Percentiles rank a stretch among this genome's conserved stretches.
These are phyloP conservation scores for Pseudogymnoascus sp. DNA, from an alignment of 2,329 filamentous ascomycete genomes.

Conservation along the genomic window DNA sequence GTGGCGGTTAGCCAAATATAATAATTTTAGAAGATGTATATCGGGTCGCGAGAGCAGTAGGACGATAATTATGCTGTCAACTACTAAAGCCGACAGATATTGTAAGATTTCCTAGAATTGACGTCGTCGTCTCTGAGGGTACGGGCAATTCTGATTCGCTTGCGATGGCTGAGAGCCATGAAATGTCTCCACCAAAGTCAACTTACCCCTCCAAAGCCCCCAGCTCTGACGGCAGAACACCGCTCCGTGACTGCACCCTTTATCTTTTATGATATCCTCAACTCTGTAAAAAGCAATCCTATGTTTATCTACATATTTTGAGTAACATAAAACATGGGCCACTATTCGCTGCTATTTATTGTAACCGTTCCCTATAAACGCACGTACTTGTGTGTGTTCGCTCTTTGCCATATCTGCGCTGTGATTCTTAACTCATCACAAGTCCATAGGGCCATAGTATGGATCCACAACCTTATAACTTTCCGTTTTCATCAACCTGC, in stretches of 20 bases:
- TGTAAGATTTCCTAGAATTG: background rate
- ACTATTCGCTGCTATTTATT: slow-evolving; percentile 2
- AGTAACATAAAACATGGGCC: slow-evolving; percentile 1
- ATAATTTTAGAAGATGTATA: background rate
- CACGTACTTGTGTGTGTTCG: background rate
- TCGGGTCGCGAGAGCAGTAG: background rate
- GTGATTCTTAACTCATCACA: slow-evolving; percentile 3
- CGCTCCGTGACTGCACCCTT: background rate
- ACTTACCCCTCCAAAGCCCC: slow-evolving; percentile 1
- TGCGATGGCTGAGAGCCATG: background rate
- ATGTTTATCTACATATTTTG: slow-evolving; percentile 1
- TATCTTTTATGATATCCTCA: slow-evolving; percentile 3
- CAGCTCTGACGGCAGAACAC: background rate
- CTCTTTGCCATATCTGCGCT: background rate
- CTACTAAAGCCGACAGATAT: background rate
- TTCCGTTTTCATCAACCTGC: slow-evolving; percentile 5
- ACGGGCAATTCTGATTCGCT: slow-evolving; percentile 1
- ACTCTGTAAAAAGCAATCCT: background rate
- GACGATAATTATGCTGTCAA: background rate
- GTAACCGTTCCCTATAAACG: background rate
- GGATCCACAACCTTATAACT: slow-evolving; percentile 6
- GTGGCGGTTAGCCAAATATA: background rate
- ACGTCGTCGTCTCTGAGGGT: slow-evolving; percentile 1
- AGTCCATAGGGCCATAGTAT: background rate
- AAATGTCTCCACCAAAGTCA: slow-evolving; percentile 3